Conservation (phyloP, 345 rosid species). For the Euphorbia tirucalli region DNA sequence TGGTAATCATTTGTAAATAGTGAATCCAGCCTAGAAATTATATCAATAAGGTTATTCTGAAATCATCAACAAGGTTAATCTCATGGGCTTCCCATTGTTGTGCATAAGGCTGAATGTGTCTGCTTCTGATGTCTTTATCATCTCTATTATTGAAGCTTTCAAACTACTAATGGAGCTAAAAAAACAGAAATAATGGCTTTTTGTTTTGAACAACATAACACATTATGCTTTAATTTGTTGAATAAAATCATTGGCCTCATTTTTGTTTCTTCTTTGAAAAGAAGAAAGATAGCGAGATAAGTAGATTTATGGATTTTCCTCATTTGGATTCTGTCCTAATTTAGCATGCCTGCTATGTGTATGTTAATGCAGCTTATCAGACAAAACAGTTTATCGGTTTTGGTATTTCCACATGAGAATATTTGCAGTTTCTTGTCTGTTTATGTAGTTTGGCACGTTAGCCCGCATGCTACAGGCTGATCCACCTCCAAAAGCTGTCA, state of each 20-base stretch:
- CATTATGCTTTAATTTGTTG: not conserved
- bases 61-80: not conserved
- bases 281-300: not conserved
- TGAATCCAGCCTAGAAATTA: not conserved
- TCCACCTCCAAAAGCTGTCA: slow-evolving; percentile 98
- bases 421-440: slow-evolving; percentile 14
- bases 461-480: slow-evolving; percentile 99
- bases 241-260: not conserved
- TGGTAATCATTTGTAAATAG: slow-evolving; percentile 1
- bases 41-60: slow-evolving; percentile 3
- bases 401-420: slow-evolving; percentile 4
- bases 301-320: not conserved
- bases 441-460: slow-evolving; percentile 77
- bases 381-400: not conserved
- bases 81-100: not conserved
- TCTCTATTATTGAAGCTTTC: no score
- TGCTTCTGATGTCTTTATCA: no score
- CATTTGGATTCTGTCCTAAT: not conserved
- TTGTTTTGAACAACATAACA: not conserved
- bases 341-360: not conserved
- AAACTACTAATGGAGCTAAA: not conserved
- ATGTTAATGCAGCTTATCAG: not conserved
- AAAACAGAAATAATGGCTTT: not conserved
- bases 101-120: no score
- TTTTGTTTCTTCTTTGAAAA: not conserved